Evolutionary conservation across 257 asterid species (phyloP), one percentile per base, ranked within the genome.

Genomic region (Jasminum sambac): DNA sequence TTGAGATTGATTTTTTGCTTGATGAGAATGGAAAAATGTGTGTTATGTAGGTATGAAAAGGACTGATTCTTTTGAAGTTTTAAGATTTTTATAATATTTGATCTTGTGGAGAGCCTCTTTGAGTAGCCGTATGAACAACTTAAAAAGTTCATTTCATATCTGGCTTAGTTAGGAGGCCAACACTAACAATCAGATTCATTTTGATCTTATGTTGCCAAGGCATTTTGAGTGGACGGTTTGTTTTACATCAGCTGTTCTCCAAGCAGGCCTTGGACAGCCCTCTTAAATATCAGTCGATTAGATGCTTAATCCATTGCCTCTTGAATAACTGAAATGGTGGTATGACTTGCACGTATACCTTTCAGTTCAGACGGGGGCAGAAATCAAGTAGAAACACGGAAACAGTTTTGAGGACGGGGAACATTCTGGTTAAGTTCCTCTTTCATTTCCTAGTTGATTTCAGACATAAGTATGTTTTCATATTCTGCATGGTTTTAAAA

Each of bases 121-220:
- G 62, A 55, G 62, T 73, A 73, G 78, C 73, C 68, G 8, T 66
- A 73, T 67, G 44, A 40, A 62, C 64, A 55, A 55, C 24, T 11
- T 63, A 17, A 21, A 17, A 21, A 10, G 16, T 26, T n/a, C 10
- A 26, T 68, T 63, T 68, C 78, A 72, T 77, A 50, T 72, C 43
- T 72, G 81, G 81, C 81, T 72, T 77, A 72, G 81, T 72, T 72
- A 68, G 46, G 77, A 36, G 81, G 81, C 81, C 25, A 26, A 77
- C 9, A 77, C 14, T 41, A 52, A 59, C 34, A 21, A 13, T 1
- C 58, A 41, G 67, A 24, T 65, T 55, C 36, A 30, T 48, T 30
- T 52, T 66, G 58, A 40, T 67, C 69, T 63, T 38, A 16, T 5
- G 1, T 30, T 4, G 14, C 68, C 30, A 24, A 72, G 81, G 74